These are phyloP conservation scores for Pueraria montana DNA, from an alignment of 306 rosid species.

Conservation along the genomic window DNA sequence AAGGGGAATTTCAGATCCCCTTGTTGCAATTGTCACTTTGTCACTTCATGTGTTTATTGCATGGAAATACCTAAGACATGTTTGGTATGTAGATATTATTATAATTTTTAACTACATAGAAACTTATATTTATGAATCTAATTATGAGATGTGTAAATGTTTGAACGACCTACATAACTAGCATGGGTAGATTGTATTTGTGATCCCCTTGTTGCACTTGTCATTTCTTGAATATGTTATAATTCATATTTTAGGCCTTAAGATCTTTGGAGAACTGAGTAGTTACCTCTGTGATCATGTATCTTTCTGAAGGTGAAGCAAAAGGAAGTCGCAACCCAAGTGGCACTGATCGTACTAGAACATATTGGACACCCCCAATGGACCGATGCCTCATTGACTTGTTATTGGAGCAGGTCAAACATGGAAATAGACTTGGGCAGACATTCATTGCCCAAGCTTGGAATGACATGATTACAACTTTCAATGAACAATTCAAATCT, in stretches of 20 bases:
- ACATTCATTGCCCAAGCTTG: slow-evolving; percentile 80
- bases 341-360: slow-evolving; percentile 73
- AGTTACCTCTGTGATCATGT: slow-evolving; percentile 24
- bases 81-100: not conserved
- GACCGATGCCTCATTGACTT: slow-evolving; percentile 75
- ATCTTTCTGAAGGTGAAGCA: slow-evolving; percentile 59
- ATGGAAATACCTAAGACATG: not conserved
- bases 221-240: slow-evolving; percentile 32
- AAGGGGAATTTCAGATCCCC: not conserved
- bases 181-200: not conserved
- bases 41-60: not conserved
- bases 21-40: slow-evolving; percentile 8
- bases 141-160: not conserved
- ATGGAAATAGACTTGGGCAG: slow-evolving; percentile 75
- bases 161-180: not conserved
- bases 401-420: slow-evolving; percentile 69
- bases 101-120: not conserved
- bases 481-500: slow-evolving; percentile 71
- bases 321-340: slow-evolving; percentile 52
- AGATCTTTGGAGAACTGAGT: slow-evolving; percentile 34
- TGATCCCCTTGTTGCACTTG: not conserved
- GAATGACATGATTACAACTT: slow-evolving; percentile 67
- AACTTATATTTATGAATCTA: not conserved
- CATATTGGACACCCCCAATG: slow-evolving; percentile 86
- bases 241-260: slow-evolving; percentile 38